Evolutionary conservation across 306 rosid species (phyloP).

Genomic region (Purshia tridentata): DNA sequence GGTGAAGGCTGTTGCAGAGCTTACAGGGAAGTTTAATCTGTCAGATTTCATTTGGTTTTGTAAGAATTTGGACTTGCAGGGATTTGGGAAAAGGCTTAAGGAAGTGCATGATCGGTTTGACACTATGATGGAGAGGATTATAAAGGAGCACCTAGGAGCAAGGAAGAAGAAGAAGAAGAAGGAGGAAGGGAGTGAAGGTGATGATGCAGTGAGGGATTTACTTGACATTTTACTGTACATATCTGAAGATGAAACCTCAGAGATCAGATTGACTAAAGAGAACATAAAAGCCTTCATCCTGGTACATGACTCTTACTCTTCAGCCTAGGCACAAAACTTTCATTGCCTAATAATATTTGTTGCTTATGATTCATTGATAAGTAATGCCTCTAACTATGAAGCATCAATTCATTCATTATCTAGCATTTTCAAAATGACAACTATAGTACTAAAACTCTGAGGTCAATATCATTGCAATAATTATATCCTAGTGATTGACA

Average conservation of each 20-base stretch:
- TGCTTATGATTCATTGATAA: background rate
- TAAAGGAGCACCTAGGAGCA: conserved; percentile 43
- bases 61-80: conserved; percentile 50
- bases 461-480: background rate
- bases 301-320: conserved; percentile 28
- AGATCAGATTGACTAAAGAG: conserved; percentile 45
- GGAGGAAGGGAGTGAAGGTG: conserved; percentile 12
- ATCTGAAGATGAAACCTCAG: conserved; percentile 40
- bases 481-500: background rate
- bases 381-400: background rate
- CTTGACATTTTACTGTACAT: conserved; percentile 51
- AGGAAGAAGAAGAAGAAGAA: conserved; percentile 24
- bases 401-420: background rate
- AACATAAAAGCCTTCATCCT: conserved; percentile 61
- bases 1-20: conserved; percentile 38
- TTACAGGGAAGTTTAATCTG: conserved; percentile 48
- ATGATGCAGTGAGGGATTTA: conserved; percentile 31
- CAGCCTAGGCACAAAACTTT: background rate
- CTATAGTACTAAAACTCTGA: background rate
- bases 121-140: conserved; percentile 46
- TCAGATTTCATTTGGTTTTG: conserved; percentile 56
- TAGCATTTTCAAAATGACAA: background rate
- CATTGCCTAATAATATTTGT: background rate
- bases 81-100: conserved; percentile 38
- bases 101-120: conserved; percentile 44